These are phyloP conservation scores for Colletotrichum gigasporum DNA, from an alignment of 2,329 filamentous ascomycete genomes.

Conservation along the genomic window DNA sequence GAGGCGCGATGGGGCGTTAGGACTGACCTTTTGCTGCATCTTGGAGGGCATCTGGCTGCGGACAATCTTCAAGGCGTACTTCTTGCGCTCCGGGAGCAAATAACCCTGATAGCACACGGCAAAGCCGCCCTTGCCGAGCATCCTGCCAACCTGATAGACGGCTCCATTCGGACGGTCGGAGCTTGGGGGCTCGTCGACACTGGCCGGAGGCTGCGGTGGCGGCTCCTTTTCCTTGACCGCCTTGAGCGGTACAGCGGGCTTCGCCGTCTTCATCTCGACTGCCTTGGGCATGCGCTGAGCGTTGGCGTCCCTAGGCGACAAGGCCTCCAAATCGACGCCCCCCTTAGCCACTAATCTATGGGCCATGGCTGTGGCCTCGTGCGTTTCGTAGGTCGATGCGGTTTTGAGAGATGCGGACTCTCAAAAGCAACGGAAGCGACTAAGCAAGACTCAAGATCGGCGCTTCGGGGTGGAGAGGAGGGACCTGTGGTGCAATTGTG, in stretches of 20 bases:
- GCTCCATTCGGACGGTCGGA: conserved; percentile 75
- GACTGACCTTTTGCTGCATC: conserved; percentile 82
- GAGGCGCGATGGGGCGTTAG: too few relatives aligned
- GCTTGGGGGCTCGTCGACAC: conserved; percentile 71
- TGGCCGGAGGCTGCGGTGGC: conserved; percentile 69
- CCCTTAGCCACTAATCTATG: conserved; percentile 60
- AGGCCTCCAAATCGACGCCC: conserved; percentile 67
- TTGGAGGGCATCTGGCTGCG: conserved; percentile 84
- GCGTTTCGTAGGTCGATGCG: not conserved
- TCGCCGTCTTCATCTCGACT: conserved; percentile 56
- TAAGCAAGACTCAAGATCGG: not conserved
- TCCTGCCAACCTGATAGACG: conserved; percentile 77
- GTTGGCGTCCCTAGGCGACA: conserved; percentile 73
- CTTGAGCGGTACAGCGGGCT: conserved; percentile 60
- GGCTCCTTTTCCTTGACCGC: conserved; percentile 72
- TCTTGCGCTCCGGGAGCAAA: conserved; percentile 71
- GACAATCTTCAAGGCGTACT: conserved; percentile 83
- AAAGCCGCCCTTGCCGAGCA: conserved; percentile 84
- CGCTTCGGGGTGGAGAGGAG: conserved; percentile 1
- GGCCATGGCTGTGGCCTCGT: conserved; percentile 47
- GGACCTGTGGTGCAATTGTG: not conserved
- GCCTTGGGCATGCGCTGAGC: conserved; percentile 61
- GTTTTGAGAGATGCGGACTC: conserved; percentile 2
- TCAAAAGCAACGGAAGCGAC: not conserved
- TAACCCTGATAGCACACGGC: conserved; percentile 83